Evolutionary conservation across 768 basidiomycete genomes (phyloP).

Genomic region (Cyclocybe cylindracea): DNA sequence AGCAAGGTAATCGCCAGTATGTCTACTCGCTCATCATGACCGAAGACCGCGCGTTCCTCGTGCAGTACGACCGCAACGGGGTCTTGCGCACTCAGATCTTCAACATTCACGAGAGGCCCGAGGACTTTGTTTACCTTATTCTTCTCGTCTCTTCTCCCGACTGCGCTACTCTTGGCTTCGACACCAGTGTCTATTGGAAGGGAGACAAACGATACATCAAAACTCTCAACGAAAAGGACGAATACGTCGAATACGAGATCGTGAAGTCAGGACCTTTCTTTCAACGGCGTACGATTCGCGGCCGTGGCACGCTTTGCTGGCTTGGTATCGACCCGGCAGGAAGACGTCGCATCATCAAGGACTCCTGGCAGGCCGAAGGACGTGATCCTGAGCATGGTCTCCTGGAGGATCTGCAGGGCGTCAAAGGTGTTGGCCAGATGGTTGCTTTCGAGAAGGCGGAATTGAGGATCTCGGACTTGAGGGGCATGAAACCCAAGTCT

Average conservation of each 20-base stretch:
- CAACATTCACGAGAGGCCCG: slow-evolving; percentile 17
- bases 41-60: slow-evolving; percentile 3
- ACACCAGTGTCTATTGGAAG: slow-evolving; percentile 18
- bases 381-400: slow-evolving; percentile 5
- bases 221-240: not conserved
- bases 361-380: slow-evolving; percentile 12
- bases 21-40: slow-evolving; percentile 17
- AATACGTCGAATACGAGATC: not conserved
- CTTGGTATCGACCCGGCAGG: slow-evolving; percentile 2
- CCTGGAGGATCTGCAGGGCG: slow-evolving; percentile 5
- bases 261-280: slow-evolving; percentile 9
- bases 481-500: not conserved
- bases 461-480: not conserved
- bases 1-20: slow-evolving; percentile 18
- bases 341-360: slow-evolving; percentile 12
- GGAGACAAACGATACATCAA: slow-evolving; percentile 6
- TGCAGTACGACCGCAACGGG: slow-evolving; percentile 20
- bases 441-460: slow-evolving; percentile 3
- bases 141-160: slow-evolving; percentile 15
- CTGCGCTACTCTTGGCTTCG: slow-evolving; percentile 18
- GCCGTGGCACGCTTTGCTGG: slow-evolving; percentile 22
- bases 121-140: slow-evolving; percentile 18
- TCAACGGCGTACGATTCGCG: slow-evolving; percentile 11
- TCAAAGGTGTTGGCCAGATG: slow-evolving; percentile 16
- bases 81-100: slow-evolving; percentile 5